Percentiles rank a stretch among this genome's conserved stretches.
These are phyloP conservation scores for Globisporangium ultimum DNA, from an alignment of 352 stramenopile genomes.

Conservation along the genomic window DNA sequence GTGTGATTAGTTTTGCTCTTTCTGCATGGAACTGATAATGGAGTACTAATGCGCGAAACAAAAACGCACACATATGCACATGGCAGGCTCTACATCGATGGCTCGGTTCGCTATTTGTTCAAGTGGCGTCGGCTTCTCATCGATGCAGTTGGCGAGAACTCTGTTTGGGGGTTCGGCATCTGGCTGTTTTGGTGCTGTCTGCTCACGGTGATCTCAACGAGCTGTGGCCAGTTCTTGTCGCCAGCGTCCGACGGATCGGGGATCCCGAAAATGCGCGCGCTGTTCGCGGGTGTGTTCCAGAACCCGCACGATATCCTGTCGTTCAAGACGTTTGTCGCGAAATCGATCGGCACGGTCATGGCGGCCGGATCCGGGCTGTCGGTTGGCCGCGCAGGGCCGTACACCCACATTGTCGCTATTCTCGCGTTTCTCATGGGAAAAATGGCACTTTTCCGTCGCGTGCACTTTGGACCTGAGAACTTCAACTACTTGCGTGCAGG, in stretches of 20 bases:
- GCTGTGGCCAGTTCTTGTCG: constrained; percentile 57
- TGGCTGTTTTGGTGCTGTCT: constrained; percentile 66
- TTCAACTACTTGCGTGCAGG: constrained; percentile 66
- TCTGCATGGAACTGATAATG: too few relatives aligned
- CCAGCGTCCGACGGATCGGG: constrained; percentile 70
- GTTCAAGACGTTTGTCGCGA: constrained; percentile 60
- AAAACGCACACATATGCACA: neutral
- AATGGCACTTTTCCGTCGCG: constrained; percentile 60
- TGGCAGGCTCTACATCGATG: constrained; percentile 57
- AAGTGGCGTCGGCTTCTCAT: constrained; percentile 51
- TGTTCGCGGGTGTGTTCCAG: constrained; percentile 74
- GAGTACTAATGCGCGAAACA: too few relatives aligned
- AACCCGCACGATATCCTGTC: constrained; percentile 66
- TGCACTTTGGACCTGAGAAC: constrained; percentile 67
- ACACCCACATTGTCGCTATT: constrained; percentile 74
- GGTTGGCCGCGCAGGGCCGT: constrained; percentile 62
- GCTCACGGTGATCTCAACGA: constrained; percentile 50
- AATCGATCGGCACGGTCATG: constrained; percentile 62
- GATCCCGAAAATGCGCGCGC: constrained; percentile 68
- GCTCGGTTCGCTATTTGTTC: constrained; percentile 66
- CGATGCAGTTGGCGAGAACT: constrained; percentile 52
- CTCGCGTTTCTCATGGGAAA: constrained; percentile 69
- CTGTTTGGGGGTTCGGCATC: constrained; percentile 53
- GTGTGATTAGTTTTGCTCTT: too few relatives aligned
- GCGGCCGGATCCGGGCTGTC: constrained; percentile 65